These are phyloP conservation scores for Anacardium occidentale DNA, from an alignment of 345 rosid genomes.

Conservation along the genomic window DNA sequence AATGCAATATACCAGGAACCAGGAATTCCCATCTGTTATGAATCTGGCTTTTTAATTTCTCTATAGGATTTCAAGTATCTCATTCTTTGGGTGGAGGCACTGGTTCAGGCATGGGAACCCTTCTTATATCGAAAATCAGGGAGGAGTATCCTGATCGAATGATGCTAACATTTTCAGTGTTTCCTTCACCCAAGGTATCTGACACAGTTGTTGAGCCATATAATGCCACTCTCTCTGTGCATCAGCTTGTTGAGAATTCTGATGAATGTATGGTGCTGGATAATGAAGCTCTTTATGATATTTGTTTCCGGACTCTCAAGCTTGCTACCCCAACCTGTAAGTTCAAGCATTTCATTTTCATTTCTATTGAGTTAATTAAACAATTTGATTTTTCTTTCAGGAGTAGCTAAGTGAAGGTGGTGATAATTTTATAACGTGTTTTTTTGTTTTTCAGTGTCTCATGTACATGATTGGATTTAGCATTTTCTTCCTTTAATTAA, in stretches of 20 bases:
- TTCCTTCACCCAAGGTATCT: constrained; percentile 34
- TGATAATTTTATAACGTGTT: background rate
- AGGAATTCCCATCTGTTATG: background rate
- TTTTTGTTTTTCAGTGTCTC: background rate
- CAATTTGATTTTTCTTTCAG: background rate
- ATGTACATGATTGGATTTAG: background rate
- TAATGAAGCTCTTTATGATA: constrained; percentile 31
- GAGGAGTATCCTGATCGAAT: constrained; percentile 37
- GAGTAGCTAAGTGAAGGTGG: background rate
- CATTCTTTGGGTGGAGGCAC: constrained; percentile 36
- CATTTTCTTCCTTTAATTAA: background rate
- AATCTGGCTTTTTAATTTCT: background rate
- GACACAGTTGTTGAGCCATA: constrained; percentile 34
- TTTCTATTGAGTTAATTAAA: background rate
- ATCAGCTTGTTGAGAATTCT: constrained; percentile 32
- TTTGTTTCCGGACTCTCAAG: constrained; percentile 32
- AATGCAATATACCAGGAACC: background rate
- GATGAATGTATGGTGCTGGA: constrained; percentile 34
- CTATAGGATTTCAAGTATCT: constrained; percentile 32
- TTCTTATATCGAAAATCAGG: constrained; percentile 34
- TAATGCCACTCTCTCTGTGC: constrained; percentile 32
- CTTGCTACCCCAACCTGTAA: constrained; percentile 32
- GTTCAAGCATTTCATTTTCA: constrained; percentile 8
- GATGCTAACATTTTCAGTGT: constrained; percentile 33
- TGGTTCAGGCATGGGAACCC: constrained; percentile 36